Base-by-base conservation (phyloP, 2,329 filamentous ascomycete species). In the Fusarium sp. region DNA sequence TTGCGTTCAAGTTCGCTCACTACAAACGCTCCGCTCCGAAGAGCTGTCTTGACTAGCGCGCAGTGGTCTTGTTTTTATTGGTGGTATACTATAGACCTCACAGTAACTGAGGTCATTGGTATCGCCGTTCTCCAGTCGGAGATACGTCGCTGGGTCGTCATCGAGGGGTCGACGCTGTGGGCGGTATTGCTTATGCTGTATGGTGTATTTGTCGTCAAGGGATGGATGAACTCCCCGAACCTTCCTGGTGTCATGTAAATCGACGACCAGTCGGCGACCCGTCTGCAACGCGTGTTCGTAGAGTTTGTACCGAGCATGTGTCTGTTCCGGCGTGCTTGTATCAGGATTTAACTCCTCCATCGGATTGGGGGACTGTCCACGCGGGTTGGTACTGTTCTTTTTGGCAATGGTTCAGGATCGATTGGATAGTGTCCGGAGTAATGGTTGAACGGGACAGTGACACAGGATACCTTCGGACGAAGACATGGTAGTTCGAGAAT, bases 241-340 rank as follows among this genome's bases (percentile, higher is more conserved):
- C 5, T 45, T 45, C 0, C 11, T 26, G 0, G n/a, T 13, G 3
- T 26, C 17, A 8, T 1, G 11, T 0, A 45, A 0, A 7, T 44
- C 39, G 14, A 14, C 22, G 22, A n/a, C 30, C 12, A 6, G 35
- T 35, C 32, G 6, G 32, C 32, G 32, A 15, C 39, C 39, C 9
- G n/a, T 42, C 15, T 5, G 11, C 17, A 26, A 17, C 8, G 28
- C 28, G 4, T 3, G 45, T 2, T 44, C 1, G 15, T 44, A 44
- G 0, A 44, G 17, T 8, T 44, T 7, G 0, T 12, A 8, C 4
- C n/a, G 17, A 0, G n/a, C n/a, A 5, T 44, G 10, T 0, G 15
- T 26, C 10, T 12, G 42, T 15, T 26, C n/a, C 1, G n/a, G 42
- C 4, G 42, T 8, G 0, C n/a, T 18, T 1, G n/a, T 1, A 5